These are phyloP conservation scores for Rhododendron henanense DNA, from an alignment of 148 eudicot genomes.

Conservation along the genomic window DNA sequence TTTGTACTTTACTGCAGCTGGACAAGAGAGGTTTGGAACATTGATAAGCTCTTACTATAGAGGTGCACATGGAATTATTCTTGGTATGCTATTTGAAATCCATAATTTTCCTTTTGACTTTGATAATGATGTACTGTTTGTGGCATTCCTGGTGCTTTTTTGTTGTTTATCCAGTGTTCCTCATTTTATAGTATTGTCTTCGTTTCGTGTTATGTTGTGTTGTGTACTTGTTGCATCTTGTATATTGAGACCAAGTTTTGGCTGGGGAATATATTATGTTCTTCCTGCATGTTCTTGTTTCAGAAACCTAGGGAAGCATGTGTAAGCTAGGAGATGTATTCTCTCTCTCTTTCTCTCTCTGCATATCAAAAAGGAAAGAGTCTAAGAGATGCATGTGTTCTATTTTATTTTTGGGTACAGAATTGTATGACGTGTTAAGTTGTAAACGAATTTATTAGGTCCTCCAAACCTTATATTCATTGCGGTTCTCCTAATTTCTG, in stretches of 20 bases:
- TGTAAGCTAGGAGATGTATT: background rate
- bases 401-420: background rate
- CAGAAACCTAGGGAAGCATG: background rate
- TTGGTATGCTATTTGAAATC: slow-evolving; percentile 33
- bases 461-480: background rate
- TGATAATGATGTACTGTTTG: too few relatives aligned
- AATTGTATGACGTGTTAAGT: background rate
- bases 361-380: background rate
- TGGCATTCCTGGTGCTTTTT: background rate
- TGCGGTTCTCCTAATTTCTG: background rate
- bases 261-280: background rate
- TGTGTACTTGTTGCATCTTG: background rate
- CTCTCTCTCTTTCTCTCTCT: background rate
- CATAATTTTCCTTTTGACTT: background rate
- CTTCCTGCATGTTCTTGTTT: slow-evolving; percentile 1
- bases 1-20: slow-evolving; percentile 42
- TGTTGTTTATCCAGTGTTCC: background rate
- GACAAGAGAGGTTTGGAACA: slow-evolving; percentile 72
- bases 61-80: slow-evolving; percentile 68
- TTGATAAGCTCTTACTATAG: slow-evolving; percentile 59
- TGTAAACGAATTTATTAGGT: background rate
- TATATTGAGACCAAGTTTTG: background rate
- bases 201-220: background rate
- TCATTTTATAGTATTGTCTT: background rate
- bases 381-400: background rate